These are phyloP conservation scores for Meripilus lineatus DNA, from an alignment of 1,284 basidiomycete species.

Conservation along the genomic window DNA sequence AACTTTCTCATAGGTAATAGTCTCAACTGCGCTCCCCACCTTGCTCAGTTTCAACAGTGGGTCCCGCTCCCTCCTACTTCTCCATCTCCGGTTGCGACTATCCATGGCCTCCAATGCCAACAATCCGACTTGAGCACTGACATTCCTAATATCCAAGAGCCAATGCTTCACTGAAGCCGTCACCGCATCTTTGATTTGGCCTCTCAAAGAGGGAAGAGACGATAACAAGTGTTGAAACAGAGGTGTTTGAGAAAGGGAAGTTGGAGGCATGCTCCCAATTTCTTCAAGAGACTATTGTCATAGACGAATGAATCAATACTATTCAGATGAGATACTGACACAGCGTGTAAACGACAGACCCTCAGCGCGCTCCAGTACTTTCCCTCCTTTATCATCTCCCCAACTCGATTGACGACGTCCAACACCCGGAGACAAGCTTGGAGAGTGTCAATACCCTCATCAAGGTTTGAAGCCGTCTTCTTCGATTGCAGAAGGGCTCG, in stretches of 20 bases:
- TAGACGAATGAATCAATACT: constrained; percentile 18
- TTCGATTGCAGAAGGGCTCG: constrained; percentile 83
- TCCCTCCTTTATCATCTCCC: constrained; percentile 86
- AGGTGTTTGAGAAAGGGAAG: constrained; percentile 88
- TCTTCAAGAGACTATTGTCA: constrained; percentile 82
- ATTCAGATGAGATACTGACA: constrained; percentile 18
- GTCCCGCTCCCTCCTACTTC: constrained; percentile 74
- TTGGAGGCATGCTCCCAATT: constrained; percentile 86
- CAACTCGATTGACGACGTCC: constrained; percentile 92
- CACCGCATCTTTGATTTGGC: constrained; percentile 89
- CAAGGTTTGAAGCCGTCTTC: constrained; percentile 89
- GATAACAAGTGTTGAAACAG: constrained; percentile 91
- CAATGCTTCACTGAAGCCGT: constrained; percentile 96
- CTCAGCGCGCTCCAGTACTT: constrained; percentile 96
- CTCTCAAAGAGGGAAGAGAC: constrained; percentile 85
- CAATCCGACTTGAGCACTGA: constrained; percentile 82
- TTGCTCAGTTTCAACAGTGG: constrained; percentile 70
- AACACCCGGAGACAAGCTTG: constrained; percentile 90
- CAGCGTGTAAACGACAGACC: constrained; percentile 54
- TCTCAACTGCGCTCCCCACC: constrained; percentile 93
- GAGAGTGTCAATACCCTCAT: constrained; percentile 93
- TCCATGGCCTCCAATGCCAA: constrained; percentile 93
- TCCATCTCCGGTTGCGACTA: constrained; percentile 80
- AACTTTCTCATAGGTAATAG: constrained; percentile 89
- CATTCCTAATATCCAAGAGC: constrained; percentile 92